phyloP scores from a whole-genome alignment of 352 stramenopile genomes.

The Pythium monospermum region DNA sequence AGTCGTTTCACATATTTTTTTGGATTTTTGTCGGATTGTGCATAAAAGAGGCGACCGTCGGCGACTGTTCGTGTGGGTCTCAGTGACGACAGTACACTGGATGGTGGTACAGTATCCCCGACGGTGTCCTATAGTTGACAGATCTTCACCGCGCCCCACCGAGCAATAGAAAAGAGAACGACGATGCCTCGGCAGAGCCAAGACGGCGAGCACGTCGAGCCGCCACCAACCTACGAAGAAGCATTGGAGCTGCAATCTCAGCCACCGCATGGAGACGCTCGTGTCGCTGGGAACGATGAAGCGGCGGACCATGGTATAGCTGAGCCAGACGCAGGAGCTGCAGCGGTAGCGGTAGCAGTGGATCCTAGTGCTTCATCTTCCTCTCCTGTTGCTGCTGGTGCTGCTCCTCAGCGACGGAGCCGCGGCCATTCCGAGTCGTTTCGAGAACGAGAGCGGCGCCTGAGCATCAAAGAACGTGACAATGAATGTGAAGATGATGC shows the following conservation, averaged over 20 bases:
- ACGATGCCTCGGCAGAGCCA: no score
- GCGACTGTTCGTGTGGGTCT: neutral
- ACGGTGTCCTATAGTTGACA: no score
- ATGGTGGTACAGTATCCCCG: no score
- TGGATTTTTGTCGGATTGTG: neutral
- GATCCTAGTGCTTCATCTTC: neutral
- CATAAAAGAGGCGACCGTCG: neutral
- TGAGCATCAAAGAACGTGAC: slow-evolving; percentile 3
- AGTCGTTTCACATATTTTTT: neutral
- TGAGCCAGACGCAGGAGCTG: neutral
- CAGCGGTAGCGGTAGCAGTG: neutral
- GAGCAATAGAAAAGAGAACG: no score
- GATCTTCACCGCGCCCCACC: no score
- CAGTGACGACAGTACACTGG: neutral
- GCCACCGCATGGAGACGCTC: neutral
- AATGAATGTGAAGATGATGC: slow-evolving; percentile 12
- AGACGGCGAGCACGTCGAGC: neutral
- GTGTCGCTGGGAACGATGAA: no score
- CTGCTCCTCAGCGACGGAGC: no score
- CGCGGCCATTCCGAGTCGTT: neutral
- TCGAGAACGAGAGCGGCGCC: slow-evolving; percentile 10
- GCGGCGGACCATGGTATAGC: no score
- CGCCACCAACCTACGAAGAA: slow-evolving; percentile 9
- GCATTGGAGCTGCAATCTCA: slow-evolving; percentile 10
- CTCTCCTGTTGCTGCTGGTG: no score